Conservation (phyloP, 1,139 yeast species). For the Pichiaceae sp. region DNA sequence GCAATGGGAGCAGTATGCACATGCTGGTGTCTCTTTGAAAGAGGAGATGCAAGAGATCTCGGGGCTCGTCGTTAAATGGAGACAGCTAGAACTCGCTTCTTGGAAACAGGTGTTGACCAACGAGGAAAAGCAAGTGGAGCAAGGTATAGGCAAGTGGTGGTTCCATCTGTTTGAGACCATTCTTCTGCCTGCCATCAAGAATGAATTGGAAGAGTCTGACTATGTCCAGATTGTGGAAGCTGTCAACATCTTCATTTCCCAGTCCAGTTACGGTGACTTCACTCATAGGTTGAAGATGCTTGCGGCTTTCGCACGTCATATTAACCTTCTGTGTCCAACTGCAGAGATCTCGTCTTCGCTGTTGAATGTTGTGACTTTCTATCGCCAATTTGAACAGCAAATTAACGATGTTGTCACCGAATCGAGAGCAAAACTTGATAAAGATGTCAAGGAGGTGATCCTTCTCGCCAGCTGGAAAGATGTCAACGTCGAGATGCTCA, state of each 20-base stretch:
- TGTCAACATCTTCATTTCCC: conserved; percentile 66
- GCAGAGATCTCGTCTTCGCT: conserved; percentile 33
- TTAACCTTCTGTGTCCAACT: conserved; percentile 19
- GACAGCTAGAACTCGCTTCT: conserved; percentile 74
- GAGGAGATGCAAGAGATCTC: conserved; percentile 51
- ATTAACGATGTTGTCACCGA: conserved; percentile 37
- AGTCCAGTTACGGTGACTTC: conserved; percentile 72
- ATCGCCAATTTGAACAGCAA: conserved; percentile 50
- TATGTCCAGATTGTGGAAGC: conserved; percentile 50
- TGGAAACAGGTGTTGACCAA: conserved; percentile 72
- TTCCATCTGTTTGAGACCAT: conserved; percentile 77
- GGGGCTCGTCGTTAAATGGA: conserved; percentile 75
- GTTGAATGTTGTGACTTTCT: conserved; percentile 55
- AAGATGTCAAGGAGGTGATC: conserved; percentile 77
- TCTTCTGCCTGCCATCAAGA: conserved; percentile 35
- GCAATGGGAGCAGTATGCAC: conserved; percentile 95
- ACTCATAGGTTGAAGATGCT: conserved; percentile 47
- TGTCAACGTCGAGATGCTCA: conserved; percentile 85
- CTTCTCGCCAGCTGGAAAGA: conserved; percentile 96
- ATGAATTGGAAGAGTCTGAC: conserved; percentile 26
- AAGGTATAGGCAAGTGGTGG: conserved; percentile 77
- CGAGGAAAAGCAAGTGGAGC: conserved; percentile 51
- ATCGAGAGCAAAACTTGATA: conserved; percentile 52
- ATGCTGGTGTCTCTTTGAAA: conserved; percentile 61
- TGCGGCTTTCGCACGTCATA: conserved; percentile 53